phyloP scores from a whole-genome alignment of 345 rosid genomes.

The Aegle marmelos region DNA sequence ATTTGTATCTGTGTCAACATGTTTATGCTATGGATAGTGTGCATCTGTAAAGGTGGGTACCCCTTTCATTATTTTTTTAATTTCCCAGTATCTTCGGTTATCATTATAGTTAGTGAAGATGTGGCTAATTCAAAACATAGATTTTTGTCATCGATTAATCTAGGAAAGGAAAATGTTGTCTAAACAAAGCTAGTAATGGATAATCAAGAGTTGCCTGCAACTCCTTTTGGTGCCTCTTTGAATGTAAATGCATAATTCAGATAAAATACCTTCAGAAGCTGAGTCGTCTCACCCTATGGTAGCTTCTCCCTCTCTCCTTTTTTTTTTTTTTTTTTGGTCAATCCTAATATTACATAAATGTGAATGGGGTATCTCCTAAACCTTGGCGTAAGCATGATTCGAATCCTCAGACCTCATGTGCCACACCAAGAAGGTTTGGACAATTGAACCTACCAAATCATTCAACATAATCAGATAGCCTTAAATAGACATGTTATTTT shows the following conservation, averaged over 20 bases:
- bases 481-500: not conserved
- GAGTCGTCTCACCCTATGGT: not conserved
- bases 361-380: not conserved
- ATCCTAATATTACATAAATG: not conserved
- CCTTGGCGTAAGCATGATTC: not conserved
- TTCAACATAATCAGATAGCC: not conserved
- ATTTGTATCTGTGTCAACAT: not conserved
- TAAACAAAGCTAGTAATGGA: not conserved
- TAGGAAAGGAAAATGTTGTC: not conserved
- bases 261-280: not conserved
- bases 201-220: not conserved
- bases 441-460: not conserved
- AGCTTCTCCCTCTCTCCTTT: not conserved
- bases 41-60: not conserved
- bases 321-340: no score
- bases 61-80: not conserved
- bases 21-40: not conserved
- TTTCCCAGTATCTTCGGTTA: not conserved
- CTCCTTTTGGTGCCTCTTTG: not conserved
- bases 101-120: not conserved
- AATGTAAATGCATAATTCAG: not conserved
- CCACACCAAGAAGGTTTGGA: not conserved
- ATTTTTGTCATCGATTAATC: not conserved
- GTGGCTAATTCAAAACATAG: not conserved
- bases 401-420: not conserved